Conservation (phyloP, 1,139 yeast species). For the Trichomonascaceae sp. region DNA sequence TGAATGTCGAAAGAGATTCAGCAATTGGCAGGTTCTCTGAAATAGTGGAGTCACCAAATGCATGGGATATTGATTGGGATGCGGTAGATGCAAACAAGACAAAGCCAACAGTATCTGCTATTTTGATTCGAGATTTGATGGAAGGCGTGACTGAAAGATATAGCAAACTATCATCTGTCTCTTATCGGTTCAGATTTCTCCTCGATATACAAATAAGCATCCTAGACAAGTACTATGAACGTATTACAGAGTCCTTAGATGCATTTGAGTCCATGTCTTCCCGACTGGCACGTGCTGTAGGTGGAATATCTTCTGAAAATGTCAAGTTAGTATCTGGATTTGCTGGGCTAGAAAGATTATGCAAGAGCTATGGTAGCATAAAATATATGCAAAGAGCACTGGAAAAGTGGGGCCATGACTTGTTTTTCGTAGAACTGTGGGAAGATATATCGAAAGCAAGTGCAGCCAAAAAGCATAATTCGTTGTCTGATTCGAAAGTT, state of each 20-base stretch:
- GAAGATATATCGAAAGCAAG: constrained; percentile 29
- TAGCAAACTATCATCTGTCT: constrained; percentile 48
- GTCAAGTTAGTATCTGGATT: constrained; percentile 40
- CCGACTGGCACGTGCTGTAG: constrained; percentile 34
- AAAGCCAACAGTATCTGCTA: constrained; percentile 65
- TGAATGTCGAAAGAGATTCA: constrained; percentile 50
- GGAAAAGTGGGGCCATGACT: constrained; percentile 59
- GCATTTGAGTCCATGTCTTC: constrained; percentile 45
- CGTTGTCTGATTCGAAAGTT: constrained; percentile 9
- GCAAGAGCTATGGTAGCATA: constrained; percentile 57
- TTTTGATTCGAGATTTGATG: constrained; percentile 54
- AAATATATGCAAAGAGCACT: constrained; percentile 47
- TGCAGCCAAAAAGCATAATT: constrained; percentile 12
- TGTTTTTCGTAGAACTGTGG: constrained; percentile 60
- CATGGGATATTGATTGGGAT: constrained; percentile 59
- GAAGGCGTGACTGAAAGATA: constrained; percentile 64
- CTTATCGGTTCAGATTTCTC: constrained; percentile 62
- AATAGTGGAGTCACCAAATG: constrained; percentile 47
- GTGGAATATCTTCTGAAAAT: constrained; percentile 35
- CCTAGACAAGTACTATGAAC: constrained; percentile 52
- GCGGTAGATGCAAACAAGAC: constrained; percentile 41
- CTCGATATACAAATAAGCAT: constrained; percentile 64
- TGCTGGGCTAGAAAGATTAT: constrained; percentile 48
- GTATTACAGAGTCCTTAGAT: constrained; percentile 42
- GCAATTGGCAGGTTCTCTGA: constrained; percentile 45